A percentile compares a stretch with the other conserved stretches of the same genome.
These are phyloP conservation scores for Penicillium fuscoglaucum DNA, from an alignment of 2,329 filamentous ascomycete species.

Conservation along the genomic window DNA sequence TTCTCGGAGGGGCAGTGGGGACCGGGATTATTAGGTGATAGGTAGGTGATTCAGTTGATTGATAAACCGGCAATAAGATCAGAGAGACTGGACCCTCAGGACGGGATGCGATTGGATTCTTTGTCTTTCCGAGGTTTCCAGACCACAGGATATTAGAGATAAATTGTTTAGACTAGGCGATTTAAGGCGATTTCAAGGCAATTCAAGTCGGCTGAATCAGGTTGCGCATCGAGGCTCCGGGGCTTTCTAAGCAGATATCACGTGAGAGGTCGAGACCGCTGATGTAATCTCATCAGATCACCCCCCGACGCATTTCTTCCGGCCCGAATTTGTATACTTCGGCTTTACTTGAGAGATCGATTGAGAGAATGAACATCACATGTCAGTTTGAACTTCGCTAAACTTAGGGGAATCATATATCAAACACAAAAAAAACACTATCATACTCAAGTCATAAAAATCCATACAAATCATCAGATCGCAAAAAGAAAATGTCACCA, in stretches of 20 bases:
- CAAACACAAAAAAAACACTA: neutral
- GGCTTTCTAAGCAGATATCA: constrained; percentile 11
- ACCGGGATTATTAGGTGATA: constrained; percentile 16
- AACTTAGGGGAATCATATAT: constrained; percentile 1
- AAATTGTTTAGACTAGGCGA: neutral
- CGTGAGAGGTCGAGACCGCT: constrained; percentile 12
- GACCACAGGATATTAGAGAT: constrained; percentile 1
- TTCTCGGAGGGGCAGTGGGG: constrained; percentile 21
- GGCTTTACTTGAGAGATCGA: neutral
- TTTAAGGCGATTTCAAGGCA: neutral
- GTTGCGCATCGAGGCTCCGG: neutral
- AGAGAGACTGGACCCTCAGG: constrained; percentile 9
- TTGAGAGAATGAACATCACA: neutral
- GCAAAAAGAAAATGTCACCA: constrained; percentile 2
- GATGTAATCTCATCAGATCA: constrained; percentile 8
- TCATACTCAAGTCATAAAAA: constrained; percentile 1
- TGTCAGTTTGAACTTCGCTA: neutral
- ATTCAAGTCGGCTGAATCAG: neutral
- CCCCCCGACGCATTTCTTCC: neutral
- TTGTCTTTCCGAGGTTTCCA: constrained; percentile 4
- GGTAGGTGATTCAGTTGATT: constrained; percentile 14
- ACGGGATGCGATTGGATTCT: constrained; percentile 7
- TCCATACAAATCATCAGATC: constrained; percentile 10
- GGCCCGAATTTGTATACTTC: neutral
- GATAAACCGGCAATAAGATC: constrained; percentile 18